Conservation (phyloP, 2,329 filamentous ascomycete species). For the Colletotrichum scovillei region DNA sequence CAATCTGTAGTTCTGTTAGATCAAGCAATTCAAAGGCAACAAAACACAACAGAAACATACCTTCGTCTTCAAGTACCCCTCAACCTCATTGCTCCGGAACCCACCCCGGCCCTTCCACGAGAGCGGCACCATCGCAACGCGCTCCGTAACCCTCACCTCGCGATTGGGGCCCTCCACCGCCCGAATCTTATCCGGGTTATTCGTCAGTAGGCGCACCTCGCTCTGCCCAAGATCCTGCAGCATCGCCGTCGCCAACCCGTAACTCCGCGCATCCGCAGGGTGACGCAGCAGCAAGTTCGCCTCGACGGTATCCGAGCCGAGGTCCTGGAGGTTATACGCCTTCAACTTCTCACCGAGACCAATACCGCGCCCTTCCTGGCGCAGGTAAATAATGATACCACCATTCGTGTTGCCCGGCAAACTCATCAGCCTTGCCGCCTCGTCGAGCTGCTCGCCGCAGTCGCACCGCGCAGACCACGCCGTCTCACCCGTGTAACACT, state of each 20-base stretch:
- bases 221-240: constrained; percentile 84
- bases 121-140: constrained; percentile 94
- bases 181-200: constrained; percentile 96
- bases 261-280: constrained; percentile 93
- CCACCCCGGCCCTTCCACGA: constrained; percentile 91
- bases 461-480: constrained; percentile 98
- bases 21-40: neutral
- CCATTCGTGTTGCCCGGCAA: constrained; percentile 67
- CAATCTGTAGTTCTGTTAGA: constrained; percentile 66
- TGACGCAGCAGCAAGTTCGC: constrained; percentile 92
- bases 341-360: constrained; percentile 96
- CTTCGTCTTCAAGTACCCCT: constrained; percentile 95
- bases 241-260: constrained; percentile 97
- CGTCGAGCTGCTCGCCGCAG: constrained; percentile 96
- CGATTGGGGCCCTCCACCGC: constrained; percentile 92
- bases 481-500: constrained; percentile 98
- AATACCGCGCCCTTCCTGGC: constrained; percentile 96
- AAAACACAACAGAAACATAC: constrained; percentile 58
- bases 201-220: constrained; percentile 87
- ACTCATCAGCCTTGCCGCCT: constrained; percentile 94
- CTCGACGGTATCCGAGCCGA: constrained; percentile 97
- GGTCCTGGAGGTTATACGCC: constrained; percentile 96
- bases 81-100: constrained; percentile 87
- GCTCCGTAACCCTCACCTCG: constrained; percentile 87
- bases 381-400: constrained; percentile 94